These are phyloP conservation scores for Cordyceps tenuipes DNA, from an alignment of 2,329 filamentous ascomycete genomes.

Conservation along the genomic window DNA sequence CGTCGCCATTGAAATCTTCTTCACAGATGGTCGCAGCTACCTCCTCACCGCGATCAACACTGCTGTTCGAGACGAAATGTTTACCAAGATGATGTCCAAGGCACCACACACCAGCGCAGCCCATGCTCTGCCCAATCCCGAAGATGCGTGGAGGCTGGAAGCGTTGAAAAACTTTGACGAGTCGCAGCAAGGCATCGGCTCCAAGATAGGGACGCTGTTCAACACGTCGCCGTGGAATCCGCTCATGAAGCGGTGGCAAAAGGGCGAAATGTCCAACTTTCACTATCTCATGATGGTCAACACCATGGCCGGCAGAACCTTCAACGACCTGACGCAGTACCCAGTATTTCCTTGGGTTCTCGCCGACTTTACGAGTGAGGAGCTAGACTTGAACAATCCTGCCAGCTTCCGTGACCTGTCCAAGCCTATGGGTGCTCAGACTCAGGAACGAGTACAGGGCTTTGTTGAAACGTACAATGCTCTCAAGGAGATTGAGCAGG, in stretches of 20 bases:
- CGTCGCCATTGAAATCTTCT: constrained; percentile 95
- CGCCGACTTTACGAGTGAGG: constrained; percentile 90
- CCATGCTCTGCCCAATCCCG: constrained; percentile 62
- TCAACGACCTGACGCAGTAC: constrained; percentile 97
- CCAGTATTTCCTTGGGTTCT: constrained; percentile 97
- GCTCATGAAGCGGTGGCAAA: constrained; percentile 81
- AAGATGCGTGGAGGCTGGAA: constrained; percentile 89
- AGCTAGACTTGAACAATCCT: constrained; percentile 78
- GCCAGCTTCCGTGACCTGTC: constrained; percentile 82
- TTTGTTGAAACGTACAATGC: constrained; percentile 80
- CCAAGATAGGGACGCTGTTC: constrained; percentile 88
- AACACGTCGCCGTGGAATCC: constrained; percentile 74
- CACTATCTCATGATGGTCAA: constrained; percentile 98
- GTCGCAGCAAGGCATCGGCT: constrained; percentile 58
- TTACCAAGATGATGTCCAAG: constrained; percentile 64
- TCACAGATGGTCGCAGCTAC: constrained; percentile 93
- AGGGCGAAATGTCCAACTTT: constrained; percentile 95
- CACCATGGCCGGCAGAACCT: constrained; percentile 91
- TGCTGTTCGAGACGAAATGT: constrained; percentile 68
- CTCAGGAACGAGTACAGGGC: constrained; percentile 62
- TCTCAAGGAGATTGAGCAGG: constrained; percentile 85
- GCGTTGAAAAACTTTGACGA: constrained; percentile 63
- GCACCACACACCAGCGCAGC: constrained; percentile 71
- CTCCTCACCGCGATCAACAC: constrained; percentile 76
- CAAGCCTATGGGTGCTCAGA: constrained; percentile 95